Conservation (phyloP, 345 rosid species). For the Rubroshorea leprosula region DNA sequence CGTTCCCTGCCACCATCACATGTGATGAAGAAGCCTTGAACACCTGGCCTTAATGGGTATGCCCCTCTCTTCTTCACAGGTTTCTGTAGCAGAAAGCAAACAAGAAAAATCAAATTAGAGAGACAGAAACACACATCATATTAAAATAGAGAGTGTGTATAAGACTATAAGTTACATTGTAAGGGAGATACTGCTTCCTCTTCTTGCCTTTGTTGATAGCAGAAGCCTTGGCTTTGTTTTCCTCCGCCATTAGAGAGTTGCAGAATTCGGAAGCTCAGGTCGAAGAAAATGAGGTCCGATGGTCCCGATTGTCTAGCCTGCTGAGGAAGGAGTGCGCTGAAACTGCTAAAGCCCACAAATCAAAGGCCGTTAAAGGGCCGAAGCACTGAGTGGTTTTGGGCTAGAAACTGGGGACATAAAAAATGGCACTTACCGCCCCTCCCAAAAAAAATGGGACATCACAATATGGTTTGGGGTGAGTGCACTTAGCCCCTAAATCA, state of each 20-base stretch:
- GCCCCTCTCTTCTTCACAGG: conserved; percentile 82
- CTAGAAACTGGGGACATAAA: too few relatives aligned
- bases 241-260: conserved; percentile 36
- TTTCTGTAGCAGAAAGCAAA: conserved; percentile 32
- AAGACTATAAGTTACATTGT: conserved; percentile 38
- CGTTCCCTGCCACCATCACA: conserved; percentile 91
- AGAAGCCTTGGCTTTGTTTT: conserved; percentile 26
- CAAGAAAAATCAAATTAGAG: neutral
- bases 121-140: neutral
- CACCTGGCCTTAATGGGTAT: conserved; percentile 79
- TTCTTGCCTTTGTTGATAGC: conserved; percentile 45
- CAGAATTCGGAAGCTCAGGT: too few relatives aligned
- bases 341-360: neutral
- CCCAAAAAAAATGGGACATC: too few relatives aligned
- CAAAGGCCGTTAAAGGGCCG: neutral
- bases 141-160: neutral
- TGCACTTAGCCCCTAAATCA: too few relatives aligned
- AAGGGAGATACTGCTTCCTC: conserved; percentile 74
- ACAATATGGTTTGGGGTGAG: too few relatives aligned
- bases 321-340: neutral
- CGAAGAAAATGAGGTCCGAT: neutral
- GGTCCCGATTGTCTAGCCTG: neutral
- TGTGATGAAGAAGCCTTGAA: conserved; percentile 82
- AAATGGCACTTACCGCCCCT: too few relatives aligned
- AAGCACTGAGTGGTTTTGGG: too few relatives aligned